Conservation (phyloP, 768 basidiomycete species). For the Boletellus emodensis region DNA sequence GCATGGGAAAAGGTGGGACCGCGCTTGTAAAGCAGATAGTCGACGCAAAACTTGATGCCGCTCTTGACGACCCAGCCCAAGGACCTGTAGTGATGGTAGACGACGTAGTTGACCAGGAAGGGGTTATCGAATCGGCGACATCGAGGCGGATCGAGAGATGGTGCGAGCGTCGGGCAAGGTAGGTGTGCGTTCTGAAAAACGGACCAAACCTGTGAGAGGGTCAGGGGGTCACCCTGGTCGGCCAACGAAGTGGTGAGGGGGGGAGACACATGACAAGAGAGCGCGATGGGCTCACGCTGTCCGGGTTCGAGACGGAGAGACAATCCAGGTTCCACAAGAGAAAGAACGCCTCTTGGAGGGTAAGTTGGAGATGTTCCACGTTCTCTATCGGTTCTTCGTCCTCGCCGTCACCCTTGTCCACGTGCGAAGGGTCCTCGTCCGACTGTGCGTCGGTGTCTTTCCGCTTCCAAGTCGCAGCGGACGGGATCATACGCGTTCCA, state of each 20-base stretch:
- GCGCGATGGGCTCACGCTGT: slow-evolving; percentile 47
- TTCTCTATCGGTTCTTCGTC: slow-evolving; percentile 58
- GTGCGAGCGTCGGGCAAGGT: slow-evolving; percentile 35
- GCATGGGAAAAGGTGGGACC: slow-evolving; percentile 96
- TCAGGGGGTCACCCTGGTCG: slow-evolving; percentile 50
- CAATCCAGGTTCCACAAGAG: slow-evolving; percentile 82
- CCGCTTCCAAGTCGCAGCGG: slow-evolving; percentile 78
- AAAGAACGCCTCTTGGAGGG: slow-evolving; percentile 87
- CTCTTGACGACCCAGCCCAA: slow-evolving; percentile 96
- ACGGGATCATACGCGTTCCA: slow-evolving; percentile 52
- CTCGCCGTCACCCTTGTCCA: slow-evolving; percentile 30
- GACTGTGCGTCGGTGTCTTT: slow-evolving; percentile 19
- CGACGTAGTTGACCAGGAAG: slow-evolving; percentile 84
- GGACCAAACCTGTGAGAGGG: slow-evolving; percentile 56
- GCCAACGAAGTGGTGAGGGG: slow-evolving; percentile 1
- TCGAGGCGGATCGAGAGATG: slow-evolving; percentile 21
- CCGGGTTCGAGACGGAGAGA: slow-evolving; percentile 61
- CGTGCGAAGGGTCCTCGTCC: slow-evolving; percentile 12
- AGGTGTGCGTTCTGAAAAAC: slow-evolving; percentile 58
- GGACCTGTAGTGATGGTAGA: slow-evolving; percentile 93
- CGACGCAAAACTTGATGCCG: slow-evolving; percentile 96
- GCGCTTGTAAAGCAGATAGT: slow-evolving; percentile 89
- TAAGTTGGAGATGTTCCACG: slow-evolving; percentile 88
- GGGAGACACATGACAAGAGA: not conserved
- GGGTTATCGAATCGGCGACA: slow-evolving; percentile 78